Conservation (phyloP, 805 yeast genomes). For the Huiozyma sinensis region DNA sequence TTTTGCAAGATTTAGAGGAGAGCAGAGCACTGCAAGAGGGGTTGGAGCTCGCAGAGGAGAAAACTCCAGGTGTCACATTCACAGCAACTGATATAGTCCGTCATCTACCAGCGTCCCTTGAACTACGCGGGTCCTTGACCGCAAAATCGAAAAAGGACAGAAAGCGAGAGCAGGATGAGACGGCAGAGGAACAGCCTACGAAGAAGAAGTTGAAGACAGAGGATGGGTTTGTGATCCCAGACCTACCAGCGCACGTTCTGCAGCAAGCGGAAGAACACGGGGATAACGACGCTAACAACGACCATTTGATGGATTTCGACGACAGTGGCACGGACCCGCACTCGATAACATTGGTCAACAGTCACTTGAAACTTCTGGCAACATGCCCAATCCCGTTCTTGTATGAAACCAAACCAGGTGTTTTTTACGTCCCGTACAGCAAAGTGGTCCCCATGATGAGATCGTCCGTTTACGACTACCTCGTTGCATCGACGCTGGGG, state of each 20-base stretch:
- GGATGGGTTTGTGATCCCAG: conserved; percentile 26
- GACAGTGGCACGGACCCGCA: conserved; percentile 25
- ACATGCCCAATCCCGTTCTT: conserved; percentile 46
- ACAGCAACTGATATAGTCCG: conserved; percentile 36
- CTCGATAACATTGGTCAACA: conserved; percentile 32
- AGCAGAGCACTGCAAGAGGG: conserved; percentile 19
- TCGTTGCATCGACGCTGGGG: conserved; percentile 54
- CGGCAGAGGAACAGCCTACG: conserved; percentile 3
- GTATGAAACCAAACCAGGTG: conserved; percentile 43
- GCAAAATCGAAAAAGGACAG: conserved; percentile 26
- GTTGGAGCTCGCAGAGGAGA: conserved; percentile 24
- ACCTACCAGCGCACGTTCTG: conserved; percentile 17
- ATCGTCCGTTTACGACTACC: conserved; percentile 42
- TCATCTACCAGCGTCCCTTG: conserved; percentile 32
- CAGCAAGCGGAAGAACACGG: conserved; percentile 13
- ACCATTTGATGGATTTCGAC: conserved; percentile 28
- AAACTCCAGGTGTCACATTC: conserved; percentile 27
- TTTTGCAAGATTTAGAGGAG: conserved; percentile 40
- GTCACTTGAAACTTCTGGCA: conserved; percentile 62
- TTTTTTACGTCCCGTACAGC: conserved; percentile 53
- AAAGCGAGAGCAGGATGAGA: conserved; percentile 25
- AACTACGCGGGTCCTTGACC: conserved; percentile 35
- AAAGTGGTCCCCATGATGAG: conserved; percentile 38
- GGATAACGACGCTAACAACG: conserved; percentile 20
- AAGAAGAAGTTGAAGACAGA: conserved; percentile 35